Evolutionary conservation across 257 asterid genomes (phyloP).

Genomic region (Solanum paucissectum): DNA sequence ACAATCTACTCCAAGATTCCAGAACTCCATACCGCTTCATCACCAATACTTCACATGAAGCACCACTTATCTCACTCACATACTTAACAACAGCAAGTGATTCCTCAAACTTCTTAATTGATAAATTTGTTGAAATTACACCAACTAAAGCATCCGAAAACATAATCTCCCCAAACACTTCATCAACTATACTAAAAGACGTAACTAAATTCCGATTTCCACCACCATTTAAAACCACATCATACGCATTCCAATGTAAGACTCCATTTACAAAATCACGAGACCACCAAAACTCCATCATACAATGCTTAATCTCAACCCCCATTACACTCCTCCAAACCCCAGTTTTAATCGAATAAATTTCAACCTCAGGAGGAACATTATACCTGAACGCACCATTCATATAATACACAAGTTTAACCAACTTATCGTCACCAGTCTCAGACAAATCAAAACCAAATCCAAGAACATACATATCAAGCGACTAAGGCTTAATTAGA

Average conservation of each 20-base stretch:
- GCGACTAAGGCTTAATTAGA: slow-evolving; percentile 11
- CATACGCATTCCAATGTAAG: slow-evolving; percentile 44
- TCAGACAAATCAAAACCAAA: slow-evolving; percentile 22
- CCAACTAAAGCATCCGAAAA: slow-evolving; percentile 26
- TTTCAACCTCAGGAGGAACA: slow-evolving; percentile 35
- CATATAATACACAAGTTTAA: slow-evolving; percentile 32
- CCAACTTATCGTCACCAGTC: slow-evolving; percentile 33
- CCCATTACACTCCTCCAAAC: slow-evolving; percentile 28
- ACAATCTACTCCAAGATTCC: slow-evolving; percentile 43
- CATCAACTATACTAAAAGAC: slow-evolving; percentile 25
- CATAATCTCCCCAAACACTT: slow-evolving; percentile 29
- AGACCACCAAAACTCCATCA: slow-evolving; percentile 24
- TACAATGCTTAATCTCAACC: slow-evolving; percentile 2
- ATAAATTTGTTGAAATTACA: slow-evolving; percentile 2
- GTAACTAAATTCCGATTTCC: slow-evolving; percentile 14
- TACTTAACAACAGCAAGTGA: slow-evolving; percentile 24
- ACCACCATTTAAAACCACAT: background rate
- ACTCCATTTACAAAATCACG: slow-evolving; percentile 29
- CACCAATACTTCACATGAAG: slow-evolving; percentile 34
- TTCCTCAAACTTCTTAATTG: slow-evolving; percentile 7
- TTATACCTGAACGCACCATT: background rate
- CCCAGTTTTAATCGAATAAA: slow-evolving; percentile 24
- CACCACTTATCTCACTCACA: background rate
- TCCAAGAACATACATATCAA: slow-evolving; percentile 30
- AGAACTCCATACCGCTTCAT: slow-evolving; percentile 39